These are phyloP conservation scores for Spathaspora boniae DNA, from an alignment of 805 yeast genomes.

Conservation along the genomic window DNA sequence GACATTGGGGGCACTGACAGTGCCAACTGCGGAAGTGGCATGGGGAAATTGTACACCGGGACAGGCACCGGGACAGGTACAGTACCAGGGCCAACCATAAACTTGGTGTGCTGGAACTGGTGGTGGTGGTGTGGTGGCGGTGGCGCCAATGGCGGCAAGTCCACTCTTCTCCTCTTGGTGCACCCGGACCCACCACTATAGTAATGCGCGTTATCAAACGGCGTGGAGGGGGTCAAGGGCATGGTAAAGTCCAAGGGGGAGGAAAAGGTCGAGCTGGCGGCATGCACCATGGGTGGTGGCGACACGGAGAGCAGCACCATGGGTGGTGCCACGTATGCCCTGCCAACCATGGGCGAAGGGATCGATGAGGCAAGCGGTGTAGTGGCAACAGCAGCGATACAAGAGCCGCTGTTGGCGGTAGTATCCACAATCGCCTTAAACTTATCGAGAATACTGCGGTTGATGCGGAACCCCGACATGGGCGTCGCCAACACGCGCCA, in stretches of 20 bases:
- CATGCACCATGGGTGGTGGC: conserved; percentile 1
- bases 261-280: conserved; percentile 6
- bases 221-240: conserved; percentile 24
- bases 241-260: conserved; percentile 11
- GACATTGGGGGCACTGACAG: too few species aligned
- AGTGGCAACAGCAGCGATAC: background rate
- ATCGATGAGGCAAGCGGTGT: conserved; percentile 4
- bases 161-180: conserved; percentile 4
- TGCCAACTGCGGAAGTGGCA: too few species aligned
- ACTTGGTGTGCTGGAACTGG: background rate
- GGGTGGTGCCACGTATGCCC: conserved; percentile 8
- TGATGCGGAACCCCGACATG: conserved; percentile 8
- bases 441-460: conserved; percentile 7
- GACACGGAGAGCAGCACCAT: conserved; percentile 7
- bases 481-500: conserved; percentile 17
- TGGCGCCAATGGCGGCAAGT: background rate
- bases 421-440: conserved; percentile 11
- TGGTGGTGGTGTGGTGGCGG: conserved; percentile 4
- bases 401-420: conserved; percentile 1
- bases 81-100: too few species aligned
- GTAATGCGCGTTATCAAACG: conserved; percentile 7
- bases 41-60: too few species aligned
- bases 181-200: too few species aligned
- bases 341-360: conserved; percentile 1
- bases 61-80: too few species aligned